Percentiles rank a stretch among this genome's conserved stretches.
These are phyloP conservation scores for Cymbidium sinense DNA, from an alignment of 106 monocot species.

Conservation along the genomic window DNA sequence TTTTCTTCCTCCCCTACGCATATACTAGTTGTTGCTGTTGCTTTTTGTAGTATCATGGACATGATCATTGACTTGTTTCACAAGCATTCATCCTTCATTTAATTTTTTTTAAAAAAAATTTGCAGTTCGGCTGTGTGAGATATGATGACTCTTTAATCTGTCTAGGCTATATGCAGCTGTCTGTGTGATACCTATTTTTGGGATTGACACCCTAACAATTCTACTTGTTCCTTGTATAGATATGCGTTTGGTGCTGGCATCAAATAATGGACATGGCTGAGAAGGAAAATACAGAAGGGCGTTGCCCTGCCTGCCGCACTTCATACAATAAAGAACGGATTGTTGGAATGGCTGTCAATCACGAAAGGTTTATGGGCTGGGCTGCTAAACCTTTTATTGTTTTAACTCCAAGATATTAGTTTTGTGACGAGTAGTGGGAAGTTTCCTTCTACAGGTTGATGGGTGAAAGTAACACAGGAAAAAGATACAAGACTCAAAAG, in stretches of 20 bases:
- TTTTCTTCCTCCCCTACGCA: too few species aligned
- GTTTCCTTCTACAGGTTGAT: slow-evolving; percentile 34
- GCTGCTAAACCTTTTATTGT: not conserved
- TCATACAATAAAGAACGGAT: slow-evolving; percentile 76
- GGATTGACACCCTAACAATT: not conserved
- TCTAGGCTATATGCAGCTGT: not conserved
- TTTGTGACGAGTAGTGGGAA: not conserved
- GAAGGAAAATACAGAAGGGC: slow-evolving; percentile 69
- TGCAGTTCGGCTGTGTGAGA: not conserved
- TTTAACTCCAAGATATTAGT: not conserved
- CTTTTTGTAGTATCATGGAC: too few species aligned
- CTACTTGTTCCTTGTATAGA: slow-evolving; percentile 25
- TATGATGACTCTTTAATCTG: not conserved
- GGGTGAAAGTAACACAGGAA: slow-evolving; percentile 48
- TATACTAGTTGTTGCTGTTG: too few species aligned
- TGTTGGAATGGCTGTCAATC: slow-evolving; percentile 47
- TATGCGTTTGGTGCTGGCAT: slow-evolving; percentile 98
- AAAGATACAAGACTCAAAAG: slow-evolving; percentile 47
- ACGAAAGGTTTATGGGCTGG: slow-evolving; percentile 34
- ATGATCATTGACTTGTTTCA: not conserved
- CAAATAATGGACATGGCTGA: slow-evolving; percentile 90
- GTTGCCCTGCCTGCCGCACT: slow-evolving; percentile 78
- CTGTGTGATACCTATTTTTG: too few species aligned
- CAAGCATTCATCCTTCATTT: not conserved
- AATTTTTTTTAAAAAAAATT: not conserved